phyloP scores from a whole-genome alignment of 257 asterid genomes.

The Solanum pimpinellifolium region DNA sequence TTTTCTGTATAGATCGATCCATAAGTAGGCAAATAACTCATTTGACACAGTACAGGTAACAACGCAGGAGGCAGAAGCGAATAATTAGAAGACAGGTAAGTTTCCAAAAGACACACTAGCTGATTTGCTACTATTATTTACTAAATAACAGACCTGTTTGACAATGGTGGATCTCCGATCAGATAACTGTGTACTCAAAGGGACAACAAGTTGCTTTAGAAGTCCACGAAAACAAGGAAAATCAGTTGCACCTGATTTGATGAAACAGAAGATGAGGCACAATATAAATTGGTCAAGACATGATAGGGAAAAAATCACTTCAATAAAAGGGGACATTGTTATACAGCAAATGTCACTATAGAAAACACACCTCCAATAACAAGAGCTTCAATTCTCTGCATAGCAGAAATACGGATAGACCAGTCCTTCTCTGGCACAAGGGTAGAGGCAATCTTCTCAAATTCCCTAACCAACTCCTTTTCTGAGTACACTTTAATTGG shows the following conservation, averaged over 20 bases:
- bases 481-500: conserved; percentile 92
- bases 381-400: conserved; percentile 96
- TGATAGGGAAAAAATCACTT: neutral
- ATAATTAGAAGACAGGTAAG: neutral
- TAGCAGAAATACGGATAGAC: conserved; percentile 89
- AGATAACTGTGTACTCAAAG: conserved; percentile 83
- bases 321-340: neutral
- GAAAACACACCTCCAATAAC: conserved; percentile 77
- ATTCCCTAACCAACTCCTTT: conserved; percentile 90
- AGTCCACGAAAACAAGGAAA: conserved; percentile 89
- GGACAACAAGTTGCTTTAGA: conserved; percentile 82
- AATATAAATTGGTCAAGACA: neutral
- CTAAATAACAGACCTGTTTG: conserved; percentile 55
- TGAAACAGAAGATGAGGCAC: neutral
- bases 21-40: neutral
- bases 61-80: neutral
- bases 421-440: conserved; percentile 98
- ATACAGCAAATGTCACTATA: neutral
- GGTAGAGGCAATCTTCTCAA: conserved; percentile 82
- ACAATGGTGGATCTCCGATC: conserved; percentile 98
- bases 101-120: neutral
- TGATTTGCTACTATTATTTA: neutral
- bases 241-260: conserved; percentile 73
- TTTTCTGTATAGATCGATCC: neutral
- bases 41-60: neutral